Evolutionary conservation across 1,284 basidiomycete genomes (phyloP), one percentile per base, ranked within the genome.

Genomic region (Amylostereum areolatum): DNA sequence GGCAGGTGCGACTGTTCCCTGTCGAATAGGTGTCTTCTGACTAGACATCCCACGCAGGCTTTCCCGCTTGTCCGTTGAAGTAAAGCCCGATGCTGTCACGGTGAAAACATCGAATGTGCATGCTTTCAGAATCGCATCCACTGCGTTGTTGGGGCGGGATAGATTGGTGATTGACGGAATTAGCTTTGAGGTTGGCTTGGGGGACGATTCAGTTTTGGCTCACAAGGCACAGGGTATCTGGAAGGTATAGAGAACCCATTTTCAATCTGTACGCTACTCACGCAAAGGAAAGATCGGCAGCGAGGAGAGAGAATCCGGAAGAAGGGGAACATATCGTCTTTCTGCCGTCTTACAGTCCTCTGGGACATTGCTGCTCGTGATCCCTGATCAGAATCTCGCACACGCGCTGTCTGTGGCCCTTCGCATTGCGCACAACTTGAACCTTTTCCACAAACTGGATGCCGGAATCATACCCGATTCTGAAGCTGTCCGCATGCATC

Each of bases 381-480:
- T 83, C 27, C 71, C 80, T 0, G 63, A 68, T n/a, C 52, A 59
- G 5, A 43, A 49, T 4, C 51, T 62, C 3, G 49, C 58, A 5
- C 63, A 67, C 5, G 68, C 60, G 1, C 52, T 72, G 1, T 75
- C 73, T 2, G 59, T 81, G 5, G 89, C 87, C 1, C 61, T 73
- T 4, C 73, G 89, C 3, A 68, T 92, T 43, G 80, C 83, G 2
- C 80, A 90, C 58, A 78, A 82, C 52, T 67, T 92, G 10, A 67
- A 80, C 40, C 62, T 80, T 0, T 90, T 87, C 64, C 85, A 89
- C 59, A 75, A 79, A 51, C 64, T 92, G 27, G 88, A 90, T 55
- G 63, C 74, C 0, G 75, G 79, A 43, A 80, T 93, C 39, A 49
- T 86, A 32, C 56, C 59, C 8, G 74, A 78, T 52, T 49, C 62